A percentile compares a stretch with the other conserved stretches of the same genome.
Conservation (phyloP, 768 basidiomycete species). For the Trametes elegans region DNA sequence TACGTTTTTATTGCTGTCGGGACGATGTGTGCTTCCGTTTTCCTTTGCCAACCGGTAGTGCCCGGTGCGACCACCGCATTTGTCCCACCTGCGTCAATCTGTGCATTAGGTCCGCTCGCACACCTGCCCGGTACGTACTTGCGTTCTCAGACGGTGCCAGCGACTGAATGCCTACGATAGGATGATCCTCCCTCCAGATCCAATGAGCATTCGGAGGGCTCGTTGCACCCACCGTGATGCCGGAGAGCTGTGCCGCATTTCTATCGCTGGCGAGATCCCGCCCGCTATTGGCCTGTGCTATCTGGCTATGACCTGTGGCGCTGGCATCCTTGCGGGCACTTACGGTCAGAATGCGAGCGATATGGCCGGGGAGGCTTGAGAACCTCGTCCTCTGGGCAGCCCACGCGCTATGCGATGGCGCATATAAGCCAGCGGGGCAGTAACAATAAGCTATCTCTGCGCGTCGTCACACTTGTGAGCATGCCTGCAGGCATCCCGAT, state of each 20-base stretch:
- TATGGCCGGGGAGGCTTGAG: background rate
- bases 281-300: background rate
- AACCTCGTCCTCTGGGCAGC: background rate
- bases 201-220: too few species aligned
- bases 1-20: slow-evolving; percentile 5
- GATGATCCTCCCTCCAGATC: too few species aligned
- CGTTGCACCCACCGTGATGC: too few species aligned
- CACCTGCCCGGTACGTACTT: too few species aligned
- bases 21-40: slow-evolving; percentile 2
- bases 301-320: background rate
- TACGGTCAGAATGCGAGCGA: slow-evolving; percentile 10
- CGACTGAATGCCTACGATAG: background rate
- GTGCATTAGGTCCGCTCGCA: too few species aligned
- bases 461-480: too few species aligned
- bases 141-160: background rate
- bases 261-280: background rate
- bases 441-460: too few species aligned
- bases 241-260: too few species aligned
- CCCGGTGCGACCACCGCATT: too few species aligned
- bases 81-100: background rate
- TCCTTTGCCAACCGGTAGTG: background rate
- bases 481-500: too few species aligned
- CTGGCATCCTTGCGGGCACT: too few species aligned
- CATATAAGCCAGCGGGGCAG: background rate
- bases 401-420: too few species aligned